Conservation (phyloP, 345 rosid species). For the Murraya paniculata region DNA sequence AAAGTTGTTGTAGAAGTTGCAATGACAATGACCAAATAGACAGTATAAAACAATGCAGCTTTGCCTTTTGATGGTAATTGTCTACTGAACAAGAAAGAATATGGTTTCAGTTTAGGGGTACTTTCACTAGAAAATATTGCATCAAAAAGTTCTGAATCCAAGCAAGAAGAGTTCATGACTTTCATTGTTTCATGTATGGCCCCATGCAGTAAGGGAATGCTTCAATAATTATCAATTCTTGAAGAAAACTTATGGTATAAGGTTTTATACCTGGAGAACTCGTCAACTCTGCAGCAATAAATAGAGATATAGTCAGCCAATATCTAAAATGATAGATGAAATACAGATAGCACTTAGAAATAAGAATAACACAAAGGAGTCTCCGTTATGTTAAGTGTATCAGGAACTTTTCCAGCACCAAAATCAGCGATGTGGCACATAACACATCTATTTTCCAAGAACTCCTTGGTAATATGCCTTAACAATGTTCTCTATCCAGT, state of each 20-base stretch:
- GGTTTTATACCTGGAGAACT: constrained; percentile 77
- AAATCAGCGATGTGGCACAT: background rate
- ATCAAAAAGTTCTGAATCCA: background rate
- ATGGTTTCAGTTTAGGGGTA: background rate
- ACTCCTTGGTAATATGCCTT: constrained; percentile 17
- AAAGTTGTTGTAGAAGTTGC: background rate
- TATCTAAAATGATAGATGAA: constrained; percentile 20
- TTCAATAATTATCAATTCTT: background rate
- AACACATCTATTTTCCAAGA: background rate
- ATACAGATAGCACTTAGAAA: constrained; percentile 9
- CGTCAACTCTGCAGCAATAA: constrained; percentile 73
- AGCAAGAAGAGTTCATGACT: background rate
- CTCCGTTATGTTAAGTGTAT: background rate
- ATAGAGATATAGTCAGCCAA: constrained; percentile 27
- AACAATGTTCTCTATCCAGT: background rate
- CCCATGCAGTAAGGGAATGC: background rate
- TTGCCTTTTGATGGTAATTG: background rate
- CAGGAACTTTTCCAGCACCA: background rate
- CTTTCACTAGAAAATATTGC: background rate
- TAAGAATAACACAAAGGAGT: constrained; percentile 24
- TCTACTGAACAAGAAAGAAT: background rate
- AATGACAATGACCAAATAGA: background rate
- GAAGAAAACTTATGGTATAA: background rate
- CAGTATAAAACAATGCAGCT: background rate
- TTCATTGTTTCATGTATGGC: background rate